These are phyloP conservation scores for Babesia ovata DNA, from an alignment of 169 alveolate genomes.

Conservation along the genomic window DNA sequence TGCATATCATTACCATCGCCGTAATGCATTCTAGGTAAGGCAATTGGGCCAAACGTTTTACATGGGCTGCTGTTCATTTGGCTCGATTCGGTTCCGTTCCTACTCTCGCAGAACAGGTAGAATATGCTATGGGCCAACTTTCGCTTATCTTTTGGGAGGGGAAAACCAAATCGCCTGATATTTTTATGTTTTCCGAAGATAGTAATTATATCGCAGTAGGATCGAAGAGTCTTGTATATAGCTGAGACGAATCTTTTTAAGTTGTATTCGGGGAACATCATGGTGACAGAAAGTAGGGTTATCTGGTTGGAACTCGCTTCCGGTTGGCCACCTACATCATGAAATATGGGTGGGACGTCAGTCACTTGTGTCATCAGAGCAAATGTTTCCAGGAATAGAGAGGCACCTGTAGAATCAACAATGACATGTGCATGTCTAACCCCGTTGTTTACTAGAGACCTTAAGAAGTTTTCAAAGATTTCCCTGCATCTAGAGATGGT, in stretches of 20 bases:
- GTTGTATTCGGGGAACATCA: slow-evolving; percentile 80
- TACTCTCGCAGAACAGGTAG: no score
- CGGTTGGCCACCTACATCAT: not conserved
- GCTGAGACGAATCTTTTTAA: slow-evolving; percentile 67
- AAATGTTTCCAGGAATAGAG: slow-evolving; percentile 78
- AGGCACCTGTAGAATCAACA: slow-evolving; percentile 83
- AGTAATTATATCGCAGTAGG: slow-evolving; percentile 43
- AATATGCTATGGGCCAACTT: no score
- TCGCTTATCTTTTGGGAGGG: no score
- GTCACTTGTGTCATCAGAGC: slow-evolving; percentile 53
- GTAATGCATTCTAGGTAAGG: not conserved
- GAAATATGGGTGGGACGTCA: slow-evolving; percentile 23
- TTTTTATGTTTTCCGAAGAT: slow-evolving; percentile 10
- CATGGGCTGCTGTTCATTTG: no score
- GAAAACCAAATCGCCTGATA: not conserved
- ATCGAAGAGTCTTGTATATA: slow-evolving; percentile 39
- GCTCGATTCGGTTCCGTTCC: no score
- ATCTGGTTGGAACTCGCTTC: slow-evolving; percentile 39
- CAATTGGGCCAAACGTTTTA: slow-evolving; percentile 6
- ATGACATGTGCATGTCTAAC: slow-evolving; percentile 80
- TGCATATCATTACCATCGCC: not conserved
- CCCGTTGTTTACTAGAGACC: slow-evolving; percentile 61
- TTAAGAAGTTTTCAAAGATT: slow-evolving; percentile 66
- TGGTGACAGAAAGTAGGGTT: slow-evolving; percentile 77
- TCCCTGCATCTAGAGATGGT: slow-evolving; percentile 49